phyloP scores from a whole-genome alignment of 2,329 filamentous ascomycete genomes.

The Dothidotthia symphoricarpi region DNA sequence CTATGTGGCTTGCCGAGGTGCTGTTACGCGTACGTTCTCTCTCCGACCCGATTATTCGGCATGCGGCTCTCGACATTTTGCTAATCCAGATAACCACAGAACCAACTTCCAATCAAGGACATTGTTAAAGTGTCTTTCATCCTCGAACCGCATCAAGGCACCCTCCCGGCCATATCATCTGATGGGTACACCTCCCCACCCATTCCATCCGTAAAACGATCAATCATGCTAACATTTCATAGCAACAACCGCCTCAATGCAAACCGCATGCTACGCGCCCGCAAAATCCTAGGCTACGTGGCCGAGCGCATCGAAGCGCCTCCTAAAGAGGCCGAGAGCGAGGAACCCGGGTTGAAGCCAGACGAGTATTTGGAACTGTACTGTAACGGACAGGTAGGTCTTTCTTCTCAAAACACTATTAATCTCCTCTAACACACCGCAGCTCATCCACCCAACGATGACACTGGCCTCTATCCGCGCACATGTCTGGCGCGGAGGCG shows the following conservation, averaged over 20 bases:
- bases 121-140: slow-evolving; percentile 94
- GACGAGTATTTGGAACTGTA: slow-evolving; percentile 95
- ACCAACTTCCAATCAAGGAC: slow-evolving; percentile 82
- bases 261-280: slow-evolving; percentile 92
- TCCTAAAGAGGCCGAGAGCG: slow-evolving; percentile 56
- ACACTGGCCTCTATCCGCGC: slow-evolving; percentile 90
- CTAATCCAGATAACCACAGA: slow-evolving; percentile 48
- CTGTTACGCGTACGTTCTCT: slow-evolving; percentile 61
- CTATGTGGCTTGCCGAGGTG: slow-evolving; percentile 89
- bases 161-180: slow-evolving; percentile 70
- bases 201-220: slow-evolving; percentile 23
- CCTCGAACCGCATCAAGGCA: slow-evolving; percentile 74
- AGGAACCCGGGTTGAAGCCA: slow-evolving; percentile 57
- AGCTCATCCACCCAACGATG: slow-evolving; percentile 74
- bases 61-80: too few relatives aligned
- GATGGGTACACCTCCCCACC: slow-evolving; percentile 58
- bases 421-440: slow-evolving; percentile 1
- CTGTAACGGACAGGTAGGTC: slow-evolving; percentile 82
- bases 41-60: not conserved
- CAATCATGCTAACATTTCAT: slow-evolving; percentile 22
- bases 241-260: slow-evolving; percentile 89
- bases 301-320: slow-evolving; percentile 81
- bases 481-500: slow-evolving; percentile 93
- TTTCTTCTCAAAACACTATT: not conserved
- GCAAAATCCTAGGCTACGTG: slow-evolving; percentile 90